Conservation (phyloP, 1,284 basidiomycete species). For the Thecaphora frezii region DNA sequence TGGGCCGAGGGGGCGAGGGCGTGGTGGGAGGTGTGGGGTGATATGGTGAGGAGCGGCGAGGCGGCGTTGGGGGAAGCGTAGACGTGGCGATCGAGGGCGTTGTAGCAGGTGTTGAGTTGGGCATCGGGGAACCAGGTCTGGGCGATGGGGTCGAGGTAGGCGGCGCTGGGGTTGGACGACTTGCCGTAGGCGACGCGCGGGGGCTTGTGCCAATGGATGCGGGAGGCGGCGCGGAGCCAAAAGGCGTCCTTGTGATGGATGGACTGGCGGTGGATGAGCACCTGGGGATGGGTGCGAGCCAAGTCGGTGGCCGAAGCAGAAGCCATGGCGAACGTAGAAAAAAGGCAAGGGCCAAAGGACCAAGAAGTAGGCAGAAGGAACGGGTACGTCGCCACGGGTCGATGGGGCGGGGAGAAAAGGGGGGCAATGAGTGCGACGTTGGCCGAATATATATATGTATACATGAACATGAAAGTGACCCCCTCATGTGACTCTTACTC, state of each 20-base stretch:
- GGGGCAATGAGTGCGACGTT: too few relatives aligned
- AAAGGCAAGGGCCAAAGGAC: neutral
- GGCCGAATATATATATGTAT: too few relatives aligned
- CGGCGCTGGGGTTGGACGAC: constrained; percentile 11
- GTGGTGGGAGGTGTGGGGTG: constrained; percentile 39
- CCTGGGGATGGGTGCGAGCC: constrained; percentile 29
- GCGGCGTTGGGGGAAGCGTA: constrained; percentile 21
- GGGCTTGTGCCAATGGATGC: constrained; percentile 45
- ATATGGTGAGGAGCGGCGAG: constrained; percentile 29
- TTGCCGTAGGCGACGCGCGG: constrained; percentile 36
- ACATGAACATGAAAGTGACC: too few relatives aligned
- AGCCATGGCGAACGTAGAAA: neutral
- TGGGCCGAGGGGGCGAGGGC: constrained; percentile 29
- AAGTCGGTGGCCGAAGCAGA: constrained; percentile 4
- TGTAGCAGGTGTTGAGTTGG: constrained; percentile 40
- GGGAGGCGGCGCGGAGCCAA: constrained; percentile 39
- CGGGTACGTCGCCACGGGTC: too few relatives aligned
- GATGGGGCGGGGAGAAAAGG: too few relatives aligned
- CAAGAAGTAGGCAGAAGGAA: neutral
- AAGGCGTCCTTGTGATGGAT: constrained; percentile 33
- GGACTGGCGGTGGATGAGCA: constrained; percentile 37
- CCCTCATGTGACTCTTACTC: too few relatives aligned
- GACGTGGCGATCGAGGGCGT: constrained; percentile 31
- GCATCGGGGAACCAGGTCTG: constrained; percentile 43
- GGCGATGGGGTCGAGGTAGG: constrained; percentile 23